Base-by-base conservation (phyloP, 371 early-diverging fungal species). In the Rhizopus arrhizus region DNA sequence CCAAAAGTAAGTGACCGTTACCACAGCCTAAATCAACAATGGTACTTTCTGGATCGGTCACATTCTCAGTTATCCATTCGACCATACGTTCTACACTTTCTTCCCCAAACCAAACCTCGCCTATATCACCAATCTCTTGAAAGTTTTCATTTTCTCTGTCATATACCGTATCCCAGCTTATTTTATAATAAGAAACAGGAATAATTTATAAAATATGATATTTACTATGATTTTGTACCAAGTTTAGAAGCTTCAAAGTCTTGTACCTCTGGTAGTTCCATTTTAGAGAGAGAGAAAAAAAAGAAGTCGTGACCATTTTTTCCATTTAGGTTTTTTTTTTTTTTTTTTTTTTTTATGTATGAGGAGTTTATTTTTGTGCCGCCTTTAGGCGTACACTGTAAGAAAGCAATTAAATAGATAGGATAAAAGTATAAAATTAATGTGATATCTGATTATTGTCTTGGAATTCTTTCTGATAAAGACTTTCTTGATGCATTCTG, bases 21-120 rank as follows among this genome's bases (percentile, higher is more conserved):
- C 96, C 96, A 65, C 94, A 95, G 2, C 96, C 95, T 3, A 96
- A 78, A 68, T 96, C 96, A 8, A 94, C 72, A 16, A 93, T 80
- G 9, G 78, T 67, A 2, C 77, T 69, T 2, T 72, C 66, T 7
- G 65, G 62, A 34, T 64, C 58, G 3, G 61, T 53, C 0, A 77
- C 77, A 40, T 83, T 72, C 53, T 85, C 75, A 35, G 73, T 65
- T 12, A 91, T 85, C 95, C 95, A 95, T 28, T 87, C 84, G 5
- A 90, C 89, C 92, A 95, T 92, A 50, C 86, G 87, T 40, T 85
- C 82, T 5, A 88, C 93, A 22, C 85, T 84, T 32, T 89, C 87
- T 62, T 95, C 92, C 35, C 95, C 95, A 69, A 95, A 95, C 93
- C 94, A 93, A 28, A 92, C 77, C 69, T 95, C 94, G 35, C 95